Evolutionary conservation across 2,329 filamentous ascomycete genomes (phyloP), one percentile per base, ranked within the genome.

Genomic region (Capronia coronata): DNA sequence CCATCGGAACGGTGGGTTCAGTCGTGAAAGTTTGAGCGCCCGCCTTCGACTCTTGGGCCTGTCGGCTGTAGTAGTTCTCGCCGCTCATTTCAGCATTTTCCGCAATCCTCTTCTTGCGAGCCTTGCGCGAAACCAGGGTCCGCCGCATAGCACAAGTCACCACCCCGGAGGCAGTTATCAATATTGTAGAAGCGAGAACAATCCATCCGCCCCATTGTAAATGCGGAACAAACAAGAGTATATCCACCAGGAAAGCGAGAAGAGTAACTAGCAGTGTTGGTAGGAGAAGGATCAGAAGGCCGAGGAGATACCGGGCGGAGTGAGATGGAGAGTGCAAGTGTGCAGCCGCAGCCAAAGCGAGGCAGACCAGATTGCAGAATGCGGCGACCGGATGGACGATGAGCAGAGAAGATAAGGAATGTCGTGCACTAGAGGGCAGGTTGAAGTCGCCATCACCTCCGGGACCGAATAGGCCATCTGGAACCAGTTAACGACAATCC

Each of bases 1-100:
- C 66, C 39, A 78, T 69, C 7, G 81, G 77, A 46, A 82, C 69
- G 16, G 79, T 80, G 6, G 82, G 78, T 55, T 75, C 73, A 48
- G 79, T 64, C 2, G 75, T 72, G 25, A 76, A 75, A 21, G 76
- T 21, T 38, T 60, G 62, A 35, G 63, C 51, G 41, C 62, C 57
- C 14, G 63, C 56, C 25, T 66, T 61, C 23, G 64, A 61, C 16
- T 61, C 58, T 51, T 61, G 50, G 9, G 67, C 67, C 60, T 77
- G 69, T 51, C 83, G 77, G 62, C 83, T 85, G 68, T 94, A 96
- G 66, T 85, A 96, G 64, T 90, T 93, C 62, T 93, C 83, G 22
- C 91, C 91, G 65, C 87, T 97, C 90, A 97, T 97, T 65, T 97
- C 90, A 6, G 90, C 87, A 65, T 97, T 95, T 67, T 94, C 86